Base-by-base conservation (phyloP, 352 stramenopile genomes). In the Globisporangium mamillatum region DNA sequence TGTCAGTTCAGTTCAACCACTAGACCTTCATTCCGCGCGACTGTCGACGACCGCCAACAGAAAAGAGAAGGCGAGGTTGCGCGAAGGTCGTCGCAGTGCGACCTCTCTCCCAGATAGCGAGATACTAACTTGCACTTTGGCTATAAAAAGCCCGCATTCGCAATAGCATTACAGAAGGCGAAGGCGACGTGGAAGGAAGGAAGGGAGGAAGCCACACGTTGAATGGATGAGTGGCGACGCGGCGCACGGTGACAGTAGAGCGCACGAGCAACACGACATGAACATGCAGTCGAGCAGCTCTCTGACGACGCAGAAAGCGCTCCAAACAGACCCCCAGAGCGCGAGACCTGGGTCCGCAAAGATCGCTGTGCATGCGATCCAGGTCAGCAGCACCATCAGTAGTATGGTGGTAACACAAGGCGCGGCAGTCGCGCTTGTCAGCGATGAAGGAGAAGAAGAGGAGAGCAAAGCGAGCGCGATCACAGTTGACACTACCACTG, bases 141-240 rank as follows among this genome's bases (percentile, higher is more conserved):
- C 58, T 63, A 52, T 20, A 63, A 63, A 63, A 63, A 63, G 58
- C 34, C 34, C 25, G 14, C 25, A 56, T 18, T 20, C 27, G 27
- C 29, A 56, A 25, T 16, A 24, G 3, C 18, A 41, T 16, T 20
- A 38, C 59, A 64, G 16, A 34, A 24, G 41, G 38, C 25, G 25
- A 4, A 18, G 12, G 36, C 9, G 14, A 20, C 3, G 36, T 10
- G 36, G 4, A 44, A 16, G 36, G 10, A 44, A 44, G 10, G 9
- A 10, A 44, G 10, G 4, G 16, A 16, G 36, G 10, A 44, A 44
- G 10, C 36, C 36, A 44, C 36, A 12, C 34, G 34, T 24, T 56
- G 41, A 10, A 41, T 32, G 59, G 62, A 67, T 67, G 62, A 60
- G 62, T 50, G 62, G 48, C 24, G 62, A 61, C 52, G 34, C 34